Percentiles rank a stretch among this genome's conserved stretches.
These are phyloP conservation scores for Rubia balearica DNA, from an alignment of 305 asterid genomes.

Conservation along the genomic window DNA sequence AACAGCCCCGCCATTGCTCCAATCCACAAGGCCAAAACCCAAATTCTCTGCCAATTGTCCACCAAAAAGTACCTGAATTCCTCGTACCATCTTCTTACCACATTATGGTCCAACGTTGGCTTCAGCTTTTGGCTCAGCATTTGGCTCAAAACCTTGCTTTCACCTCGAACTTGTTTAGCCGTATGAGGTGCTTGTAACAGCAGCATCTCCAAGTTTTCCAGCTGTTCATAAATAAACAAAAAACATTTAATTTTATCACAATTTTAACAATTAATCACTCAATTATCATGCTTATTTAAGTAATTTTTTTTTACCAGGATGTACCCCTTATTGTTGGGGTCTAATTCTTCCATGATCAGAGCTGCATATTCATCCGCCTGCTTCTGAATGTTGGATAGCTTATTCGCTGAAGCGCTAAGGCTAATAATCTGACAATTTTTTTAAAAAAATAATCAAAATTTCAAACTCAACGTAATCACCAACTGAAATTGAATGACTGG, in stretches of 20 bases:
- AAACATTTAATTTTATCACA: background rate
- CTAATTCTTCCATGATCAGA: conserved; percentile 91
- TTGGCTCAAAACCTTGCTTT: conserved; percentile 65
- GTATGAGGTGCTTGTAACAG: conserved; percentile 76
- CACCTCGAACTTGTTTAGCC: conserved; percentile 38
- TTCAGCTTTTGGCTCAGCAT: conserved; percentile 84
- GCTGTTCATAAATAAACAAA: conserved; percentile 29
- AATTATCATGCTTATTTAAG: too few relatives aligned
- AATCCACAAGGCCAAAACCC: conserved; percentile 70
- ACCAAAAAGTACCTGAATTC: conserved; percentile 42
- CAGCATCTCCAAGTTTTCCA: conserved; percentile 81
- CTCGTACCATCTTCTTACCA: conserved; percentile 43
- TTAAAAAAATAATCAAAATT: background rate
- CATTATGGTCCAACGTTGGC: conserved; percentile 47
- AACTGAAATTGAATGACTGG: background rate
- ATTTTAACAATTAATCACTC: background rate
- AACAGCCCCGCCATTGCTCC: conserved; percentile 67
- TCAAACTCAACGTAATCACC: too few relatives aligned
- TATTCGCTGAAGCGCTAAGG: conserved; percentile 91
- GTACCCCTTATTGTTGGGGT: conserved; percentile 70
- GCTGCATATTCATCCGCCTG: conserved; percentile 97
- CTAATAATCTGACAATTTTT: conserved; percentile 66
- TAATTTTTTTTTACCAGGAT: conserved; percentile 46
- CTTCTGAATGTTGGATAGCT: conserved; percentile 79
- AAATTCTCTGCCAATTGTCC: conserved; percentile 80